Percentiles rank a stretch among this genome's conserved stretches.
Conservation (phyloP, 2,329 filamentous ascomycete genomes). For the Chrysoporthe deuterocubensis region DNA sequence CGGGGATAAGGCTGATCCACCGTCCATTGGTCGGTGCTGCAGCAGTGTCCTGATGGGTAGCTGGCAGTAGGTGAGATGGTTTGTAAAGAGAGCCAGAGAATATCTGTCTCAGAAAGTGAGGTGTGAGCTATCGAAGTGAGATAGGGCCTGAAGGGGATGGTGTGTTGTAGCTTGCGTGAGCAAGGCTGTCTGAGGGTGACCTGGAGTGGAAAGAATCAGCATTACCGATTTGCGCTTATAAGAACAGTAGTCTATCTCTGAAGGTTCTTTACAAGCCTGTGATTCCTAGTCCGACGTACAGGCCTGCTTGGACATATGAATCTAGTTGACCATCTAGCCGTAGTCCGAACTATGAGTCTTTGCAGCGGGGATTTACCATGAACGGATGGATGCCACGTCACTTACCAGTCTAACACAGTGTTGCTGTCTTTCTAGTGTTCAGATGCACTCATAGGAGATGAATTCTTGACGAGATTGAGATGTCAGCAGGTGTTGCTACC, state of each 20-base stretch:
- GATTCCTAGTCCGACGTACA: no score
- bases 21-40: neutral
- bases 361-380: neutral
- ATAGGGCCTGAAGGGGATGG: no score
- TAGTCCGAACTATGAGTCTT: neutral
- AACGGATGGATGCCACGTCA: neutral
- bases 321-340: neutral
- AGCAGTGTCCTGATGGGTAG: neutral
- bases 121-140: no score
- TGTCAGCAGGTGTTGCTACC: neutral
- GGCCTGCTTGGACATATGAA: neutral
- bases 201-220: no score
- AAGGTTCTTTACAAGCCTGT: no score
- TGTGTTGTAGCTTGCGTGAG: no score
- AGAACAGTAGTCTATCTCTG: no score
- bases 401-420: neutral
- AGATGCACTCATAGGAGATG: neutral
- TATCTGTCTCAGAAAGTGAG: no score
- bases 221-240: no score
- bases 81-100: no score
- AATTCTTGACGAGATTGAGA: neutral
- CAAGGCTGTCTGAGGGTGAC: no score
- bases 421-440: neutral
- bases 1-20: neutral
- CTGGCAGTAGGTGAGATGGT: no score